Percentiles rank a stretch among this genome's conserved stretches.
Conservation (phyloP, 2,329 filamentous ascomycete species). For the Elsinoe necatrix region DNA sequence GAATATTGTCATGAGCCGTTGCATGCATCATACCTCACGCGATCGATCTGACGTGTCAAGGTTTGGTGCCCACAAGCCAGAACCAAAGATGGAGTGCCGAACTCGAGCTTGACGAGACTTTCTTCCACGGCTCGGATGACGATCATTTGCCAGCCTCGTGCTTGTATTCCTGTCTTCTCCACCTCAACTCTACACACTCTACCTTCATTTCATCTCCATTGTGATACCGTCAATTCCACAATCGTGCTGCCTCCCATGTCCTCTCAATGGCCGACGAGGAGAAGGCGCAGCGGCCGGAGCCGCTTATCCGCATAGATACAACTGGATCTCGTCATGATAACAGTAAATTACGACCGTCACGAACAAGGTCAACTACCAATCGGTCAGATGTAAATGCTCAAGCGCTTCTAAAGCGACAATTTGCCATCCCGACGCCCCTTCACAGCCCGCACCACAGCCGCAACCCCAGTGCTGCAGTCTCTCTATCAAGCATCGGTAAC, state of each 20-base stretch:
- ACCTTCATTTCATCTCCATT: background rate
- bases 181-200: background rate
- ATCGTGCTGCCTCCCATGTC: background rate
- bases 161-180: background rate
- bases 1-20: background rate
- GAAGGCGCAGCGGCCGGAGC: background rate
- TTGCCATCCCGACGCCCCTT: slow-evolving; percentile 7
- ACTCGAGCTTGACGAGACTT: background rate
- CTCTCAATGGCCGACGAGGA: background rate
- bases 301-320: background rate
- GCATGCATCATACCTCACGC: background rate
- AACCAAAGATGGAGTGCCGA: background rate
- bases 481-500: background rate
- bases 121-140: background rate
- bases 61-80: background rate
- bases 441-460: slow-evolving; percentile 10
- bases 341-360: background rate
- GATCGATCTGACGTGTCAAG: background rate
- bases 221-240: background rate
- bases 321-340: background rate
- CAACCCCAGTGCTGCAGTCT: background rate
- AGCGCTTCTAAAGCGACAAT: background rate
- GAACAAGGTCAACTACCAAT: background rate
- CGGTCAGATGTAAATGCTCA: background rate
- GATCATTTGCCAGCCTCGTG: background rate